These are phyloP conservation scores for Wickerhamiella allomyrinae DNA, from an alignment of 805 yeast genomes.

Conservation along the genomic window DNA sequence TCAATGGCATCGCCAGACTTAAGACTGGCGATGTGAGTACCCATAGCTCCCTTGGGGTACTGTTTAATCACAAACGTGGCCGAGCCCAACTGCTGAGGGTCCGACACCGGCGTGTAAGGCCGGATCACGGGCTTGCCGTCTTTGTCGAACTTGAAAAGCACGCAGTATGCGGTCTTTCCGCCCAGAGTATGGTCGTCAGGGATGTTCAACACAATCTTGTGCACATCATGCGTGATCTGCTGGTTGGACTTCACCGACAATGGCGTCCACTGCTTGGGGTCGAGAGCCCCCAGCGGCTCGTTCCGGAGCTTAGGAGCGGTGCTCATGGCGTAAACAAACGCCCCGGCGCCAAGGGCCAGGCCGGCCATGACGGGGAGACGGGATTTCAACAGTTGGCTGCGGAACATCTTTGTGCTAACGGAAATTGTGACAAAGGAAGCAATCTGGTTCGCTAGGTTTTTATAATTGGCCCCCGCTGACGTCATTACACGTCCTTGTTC, in stretches of 20 bases:
- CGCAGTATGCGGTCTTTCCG: slow-evolving; percentile 59
- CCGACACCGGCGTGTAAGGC: slow-evolving; percentile 70
- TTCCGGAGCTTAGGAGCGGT: slow-evolving; percentile 19
- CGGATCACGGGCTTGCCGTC: slow-evolving; percentile 81
- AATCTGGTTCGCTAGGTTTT: background rate
- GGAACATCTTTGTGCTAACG: slow-evolving; percentile 5
- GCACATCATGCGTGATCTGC: slow-evolving; percentile 30
- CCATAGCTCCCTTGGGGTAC: slow-evolving; percentile 75
- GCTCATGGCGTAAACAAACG: slow-evolving; percentile 23
- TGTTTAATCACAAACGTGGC: slow-evolving; percentile 72
- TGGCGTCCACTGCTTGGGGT: slow-evolving; percentile 25
- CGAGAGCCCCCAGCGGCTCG: slow-evolving; percentile 14
- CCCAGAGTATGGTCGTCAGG: slow-evolving; percentile 64
- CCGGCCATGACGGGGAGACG: slow-evolving; percentile 20
- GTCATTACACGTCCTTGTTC: background rate
- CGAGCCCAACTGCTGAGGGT: slow-evolving; percentile 52
- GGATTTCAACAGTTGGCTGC: slow-evolving; percentile 2
- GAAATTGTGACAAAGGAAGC: slow-evolving; percentile 5
- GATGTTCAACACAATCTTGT: slow-evolving; percentile 54
- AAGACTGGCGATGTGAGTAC: slow-evolving; percentile 54
- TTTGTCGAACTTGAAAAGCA: slow-evolving; percentile 66
- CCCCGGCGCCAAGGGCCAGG: slow-evolving; percentile 35
- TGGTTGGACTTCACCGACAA: slow-evolving; percentile 13
- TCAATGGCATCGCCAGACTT: slow-evolving; percentile 69
- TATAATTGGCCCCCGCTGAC: slow-evolving; percentile 16